Conservation (phyloP, 2,329 filamentous ascomycete species). For the Aureobasidium musti region DNA sequence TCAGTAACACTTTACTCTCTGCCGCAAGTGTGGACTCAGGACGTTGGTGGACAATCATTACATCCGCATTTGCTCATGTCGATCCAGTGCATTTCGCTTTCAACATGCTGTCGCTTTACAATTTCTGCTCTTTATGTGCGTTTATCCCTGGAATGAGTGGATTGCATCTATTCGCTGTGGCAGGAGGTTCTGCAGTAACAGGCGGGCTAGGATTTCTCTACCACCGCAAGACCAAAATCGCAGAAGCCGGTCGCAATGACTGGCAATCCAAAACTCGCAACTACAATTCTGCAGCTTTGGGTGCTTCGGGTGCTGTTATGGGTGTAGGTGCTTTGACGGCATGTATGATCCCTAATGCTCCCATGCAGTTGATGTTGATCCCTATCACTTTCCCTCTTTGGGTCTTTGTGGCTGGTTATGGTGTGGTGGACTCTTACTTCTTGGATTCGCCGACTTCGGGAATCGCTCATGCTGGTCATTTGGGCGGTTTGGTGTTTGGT, state of each 20-base stretch:
- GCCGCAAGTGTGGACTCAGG: constrained; percentile 37
- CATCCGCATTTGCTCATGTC: constrained; percentile 46
- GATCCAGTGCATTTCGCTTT: constrained; percentile 42
- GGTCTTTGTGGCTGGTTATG: constrained; percentile 42
- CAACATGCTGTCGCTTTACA: constrained; percentile 48
- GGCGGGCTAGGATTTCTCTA: constrained; percentile 35
- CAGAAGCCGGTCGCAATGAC: not conserved
- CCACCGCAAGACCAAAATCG: constrained; percentile 29
- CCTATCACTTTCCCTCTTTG: constrained; percentile 46
- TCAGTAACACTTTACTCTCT: constrained; percentile 42
- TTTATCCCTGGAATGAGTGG: constrained; percentile 37
- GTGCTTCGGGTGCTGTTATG: constrained; percentile 48
- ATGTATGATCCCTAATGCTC: constrained; percentile 42
- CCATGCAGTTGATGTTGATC: constrained; percentile 44
- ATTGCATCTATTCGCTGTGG: constrained; percentile 34
- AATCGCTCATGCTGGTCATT: constrained; percentile 49
- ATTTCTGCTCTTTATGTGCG: constrained; percentile 43
- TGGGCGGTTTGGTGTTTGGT: constrained; percentile 49
- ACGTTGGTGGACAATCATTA: constrained; percentile 45
- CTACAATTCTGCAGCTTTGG: constrained; percentile 34
- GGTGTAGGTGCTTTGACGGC: constrained; percentile 46
- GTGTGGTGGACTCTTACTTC: constrained; percentile 45
- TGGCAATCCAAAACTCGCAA: constrained; percentile 3
- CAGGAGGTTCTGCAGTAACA: constrained; percentile 36
- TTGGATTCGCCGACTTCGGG: constrained; percentile 38